Base-by-base conservation (phyloP, 2,329 filamentous ascomycete genomes). In the Microdochium paspali region DNA sequence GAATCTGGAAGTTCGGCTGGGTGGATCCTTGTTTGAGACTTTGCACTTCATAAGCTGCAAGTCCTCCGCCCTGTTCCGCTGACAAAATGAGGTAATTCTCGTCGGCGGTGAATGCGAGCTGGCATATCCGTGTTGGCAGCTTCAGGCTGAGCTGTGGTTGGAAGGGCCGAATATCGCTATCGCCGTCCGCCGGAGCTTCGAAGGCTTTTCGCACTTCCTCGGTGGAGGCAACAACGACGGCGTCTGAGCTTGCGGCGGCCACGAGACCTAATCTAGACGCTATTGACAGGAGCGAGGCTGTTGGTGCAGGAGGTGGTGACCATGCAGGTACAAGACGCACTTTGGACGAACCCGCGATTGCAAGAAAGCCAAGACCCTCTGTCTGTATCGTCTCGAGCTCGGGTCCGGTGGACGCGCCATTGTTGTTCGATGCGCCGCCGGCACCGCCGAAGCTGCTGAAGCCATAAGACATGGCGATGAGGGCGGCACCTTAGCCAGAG, bases 81-180 rank as follows among this genome's bases (percentile, higher is more conserved):
- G 88, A 89, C 24, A 96, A 72, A 30, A 95, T 78, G 50, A 98
- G 71, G 56, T 85, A 89, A 56, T 80, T 81, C 61, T 96, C 94
- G 58, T 94, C 87, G n/a, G 87, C 79, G 1, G 89, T 91, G 63
- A 98, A 98, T 15, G 84, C 82, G 20, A 98, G 74, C 63, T 98
- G 93, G 10, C 89, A 94, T 47, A 95, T 78, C 56, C 85, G 82
- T 58, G 82, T 77, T 10, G 86, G 79, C 58, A 94, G 76, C 2
- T 82, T 72, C 6, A 97, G 76, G 50, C 75, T 84, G 46, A 87
- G 71, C 61, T 91, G 81, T 3, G 90, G 85, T 50, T 80, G 71
- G 58, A 94, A 94, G 12, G 74, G 61, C 52, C 85, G 81, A 47
- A 85, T 70, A 52, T 90, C 81, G 50, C 74, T 76, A 51, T 84